Conservation (phyloP, 2,329 filamentous ascomycete species). For the Onygenales sp. region DNA sequence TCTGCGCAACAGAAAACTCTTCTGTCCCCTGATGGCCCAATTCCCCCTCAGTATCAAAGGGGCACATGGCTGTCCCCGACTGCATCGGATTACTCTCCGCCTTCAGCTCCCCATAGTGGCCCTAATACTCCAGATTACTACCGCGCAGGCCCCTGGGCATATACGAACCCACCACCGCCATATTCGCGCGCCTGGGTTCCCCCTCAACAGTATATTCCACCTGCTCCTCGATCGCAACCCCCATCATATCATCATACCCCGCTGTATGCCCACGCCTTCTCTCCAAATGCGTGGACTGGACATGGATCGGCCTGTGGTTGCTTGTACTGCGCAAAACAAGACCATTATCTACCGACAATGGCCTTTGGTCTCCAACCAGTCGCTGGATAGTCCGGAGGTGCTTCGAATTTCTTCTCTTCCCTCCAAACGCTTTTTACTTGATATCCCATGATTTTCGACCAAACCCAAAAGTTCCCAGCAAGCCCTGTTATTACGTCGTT, state of each 20-base stretch:
- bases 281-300: constrained; percentile 38
- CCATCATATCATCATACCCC: constrained; percentile 40
- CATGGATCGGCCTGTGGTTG: constrained; percentile 40
- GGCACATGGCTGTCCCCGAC: constrained; percentile 38
- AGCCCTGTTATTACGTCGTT: too few species aligned
- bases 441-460: too few species aligned
- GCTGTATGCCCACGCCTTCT: constrained; percentile 38
- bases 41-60: constrained; percentile 42
- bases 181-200: constrained; percentile 33
- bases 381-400: constrained; percentile 23
- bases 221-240: constrained; percentile 33
- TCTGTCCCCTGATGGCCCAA: constrained; percentile 39
- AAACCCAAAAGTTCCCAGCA: too few species aligned
- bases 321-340: constrained; percentile 39
- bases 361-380: constrained; percentile 40
- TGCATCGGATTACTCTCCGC: constrained; percentile 42
- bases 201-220: constrained; percentile 26
- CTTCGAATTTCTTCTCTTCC: constrained; percentile 12
- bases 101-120: constrained; percentile 39
- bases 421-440: too few species aligned
- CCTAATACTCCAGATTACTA: constrained; percentile 41
- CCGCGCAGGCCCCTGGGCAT: constrained; percentile 33
- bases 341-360: constrained; percentile 39
- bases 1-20: constrained; percentile 36
- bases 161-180: constrained; percentile 31